Conservation (phyloP, 331 rosid genomes). For the Acacia concinna region DNA sequence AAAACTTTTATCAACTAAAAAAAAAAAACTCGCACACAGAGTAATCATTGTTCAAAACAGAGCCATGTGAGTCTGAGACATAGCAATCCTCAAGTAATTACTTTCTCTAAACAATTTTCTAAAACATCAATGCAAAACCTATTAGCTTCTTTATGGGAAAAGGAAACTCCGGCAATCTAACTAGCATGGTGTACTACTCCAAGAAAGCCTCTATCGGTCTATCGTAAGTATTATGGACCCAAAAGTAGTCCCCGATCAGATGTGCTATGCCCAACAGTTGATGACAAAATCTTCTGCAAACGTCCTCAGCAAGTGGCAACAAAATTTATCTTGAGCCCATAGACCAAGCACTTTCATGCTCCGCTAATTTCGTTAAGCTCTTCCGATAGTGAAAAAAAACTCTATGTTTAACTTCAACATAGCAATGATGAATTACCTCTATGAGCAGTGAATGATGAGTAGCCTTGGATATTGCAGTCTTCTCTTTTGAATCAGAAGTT, state of each 20-base stretch:
- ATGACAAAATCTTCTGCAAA: neutral
- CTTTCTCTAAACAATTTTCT: neutral
- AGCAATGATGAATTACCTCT: slow-evolving; percentile 52
- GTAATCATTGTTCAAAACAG: neutral
- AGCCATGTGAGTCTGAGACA: neutral
- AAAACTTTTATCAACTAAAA: neutral
- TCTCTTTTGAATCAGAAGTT: slow-evolving; percentile 62
- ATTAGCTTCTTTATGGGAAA: neutral
- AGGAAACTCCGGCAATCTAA: neutral
- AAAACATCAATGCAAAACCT: neutral
- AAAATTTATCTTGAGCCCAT: neutral
- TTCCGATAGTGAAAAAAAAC: neutral
- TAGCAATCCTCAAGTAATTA: neutral
- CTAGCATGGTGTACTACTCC: neutral
- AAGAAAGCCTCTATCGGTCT: neutral
- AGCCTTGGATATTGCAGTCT: slow-evolving; percentile 54
- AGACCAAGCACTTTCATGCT: neutral
- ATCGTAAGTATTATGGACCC: neutral
- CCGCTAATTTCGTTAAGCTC: neutral
- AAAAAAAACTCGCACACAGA: neutral
- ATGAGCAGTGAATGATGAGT: slow-evolving; percentile 73
- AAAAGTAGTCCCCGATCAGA: neutral
- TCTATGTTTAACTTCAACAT: slow-evolving; percentile 14
- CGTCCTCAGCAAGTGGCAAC: neutral
- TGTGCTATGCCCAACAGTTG: neutral